phyloP scores from a whole-genome alignment of 331 rosid species.

The Arachis monticola region DNA sequence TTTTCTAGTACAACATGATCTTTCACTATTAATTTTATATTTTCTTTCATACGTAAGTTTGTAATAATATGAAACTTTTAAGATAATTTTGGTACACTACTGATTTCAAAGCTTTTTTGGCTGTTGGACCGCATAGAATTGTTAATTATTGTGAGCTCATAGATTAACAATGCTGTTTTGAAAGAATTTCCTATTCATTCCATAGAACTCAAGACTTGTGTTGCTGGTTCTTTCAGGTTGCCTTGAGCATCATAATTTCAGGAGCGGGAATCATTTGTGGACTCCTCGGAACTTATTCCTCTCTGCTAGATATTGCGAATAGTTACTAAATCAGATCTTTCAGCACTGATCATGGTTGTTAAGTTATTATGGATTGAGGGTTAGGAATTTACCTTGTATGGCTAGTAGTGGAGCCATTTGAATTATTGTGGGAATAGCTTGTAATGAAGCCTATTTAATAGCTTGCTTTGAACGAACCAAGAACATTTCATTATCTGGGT shows the following conservation, averaged over 20 bases:
- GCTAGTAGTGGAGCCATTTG: neutral
- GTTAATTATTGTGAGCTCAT: neutral
- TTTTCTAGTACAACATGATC: no score
- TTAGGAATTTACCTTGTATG: neutral
- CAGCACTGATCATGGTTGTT: neutral
- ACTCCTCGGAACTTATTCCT: conserved; percentile 68
- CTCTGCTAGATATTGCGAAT: conserved; percentile 47
- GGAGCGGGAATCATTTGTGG: conserved; percentile 65
- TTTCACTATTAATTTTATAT: no score
- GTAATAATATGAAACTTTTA: no score
- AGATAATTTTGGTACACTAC: no score
- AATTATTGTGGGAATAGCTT: neutral
- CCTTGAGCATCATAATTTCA: conserved; percentile 44
- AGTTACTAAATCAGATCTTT: conserved; percentile 45
- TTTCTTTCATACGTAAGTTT: no score
- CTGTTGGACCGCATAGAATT: neutral
- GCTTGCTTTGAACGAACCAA: no score
- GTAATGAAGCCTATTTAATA: no score
- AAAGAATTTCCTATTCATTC: neutral
- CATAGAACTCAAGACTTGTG: neutral
- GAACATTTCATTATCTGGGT: no score
- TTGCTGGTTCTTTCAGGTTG: conserved; percentile 44
- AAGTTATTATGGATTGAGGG: neutral
- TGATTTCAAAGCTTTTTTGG: neutral
- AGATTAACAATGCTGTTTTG: neutral